phyloP scores from a whole-genome alignment of 2,329 filamentous ascomycete genomes.

The Daldinia eschscholtzii region DNA sequence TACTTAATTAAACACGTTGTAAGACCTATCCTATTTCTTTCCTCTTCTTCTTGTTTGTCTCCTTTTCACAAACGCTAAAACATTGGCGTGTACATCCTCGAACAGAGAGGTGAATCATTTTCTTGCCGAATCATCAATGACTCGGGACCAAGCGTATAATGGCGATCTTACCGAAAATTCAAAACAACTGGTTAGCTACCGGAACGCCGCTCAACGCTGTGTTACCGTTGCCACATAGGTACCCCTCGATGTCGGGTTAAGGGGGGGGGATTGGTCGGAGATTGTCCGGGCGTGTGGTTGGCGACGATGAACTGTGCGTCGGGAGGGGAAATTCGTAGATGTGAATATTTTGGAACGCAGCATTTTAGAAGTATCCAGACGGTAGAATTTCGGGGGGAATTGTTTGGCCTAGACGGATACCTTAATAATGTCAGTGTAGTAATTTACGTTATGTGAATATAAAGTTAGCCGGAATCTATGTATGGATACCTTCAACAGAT shows the following conservation, averaged over 20 bases:
- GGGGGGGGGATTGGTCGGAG: slow-evolving; percentile 19
- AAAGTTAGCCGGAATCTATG: neutral
- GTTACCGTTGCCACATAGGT: slow-evolving; percentile 33
- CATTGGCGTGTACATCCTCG: neutral
- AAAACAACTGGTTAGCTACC: slow-evolving; percentile 16
- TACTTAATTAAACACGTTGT: slow-evolving; percentile 20
- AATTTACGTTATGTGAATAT: neutral
- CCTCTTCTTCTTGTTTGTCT: neutral
- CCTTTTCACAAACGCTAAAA: neutral
- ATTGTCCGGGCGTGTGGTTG: slow-evolving; percentile 28
- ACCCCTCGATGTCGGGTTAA: slow-evolving; percentile 27
- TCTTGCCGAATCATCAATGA: neutral
- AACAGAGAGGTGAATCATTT: neutral
- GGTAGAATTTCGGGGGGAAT: slow-evolving; percentile 14
- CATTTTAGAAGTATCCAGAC: neutral
- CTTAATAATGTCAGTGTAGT: neutral
- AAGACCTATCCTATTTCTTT: slow-evolving; percentile 10
- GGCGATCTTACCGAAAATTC: slow-evolving; percentile 34
- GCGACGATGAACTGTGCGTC: slow-evolving; percentile 39
- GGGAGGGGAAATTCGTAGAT: slow-evolving; percentile 45
- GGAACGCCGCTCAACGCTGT: slow-evolving; percentile 29
- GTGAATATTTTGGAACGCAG: slow-evolving; percentile 43
- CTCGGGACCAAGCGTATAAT: slow-evolving; percentile 8
- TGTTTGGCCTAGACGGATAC: neutral
- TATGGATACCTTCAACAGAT: neutral